These are phyloP conservation scores for Diutina scorzettiae DNA, from an alignment of 1,139 yeast species.

Conservation along the genomic window DNA sequence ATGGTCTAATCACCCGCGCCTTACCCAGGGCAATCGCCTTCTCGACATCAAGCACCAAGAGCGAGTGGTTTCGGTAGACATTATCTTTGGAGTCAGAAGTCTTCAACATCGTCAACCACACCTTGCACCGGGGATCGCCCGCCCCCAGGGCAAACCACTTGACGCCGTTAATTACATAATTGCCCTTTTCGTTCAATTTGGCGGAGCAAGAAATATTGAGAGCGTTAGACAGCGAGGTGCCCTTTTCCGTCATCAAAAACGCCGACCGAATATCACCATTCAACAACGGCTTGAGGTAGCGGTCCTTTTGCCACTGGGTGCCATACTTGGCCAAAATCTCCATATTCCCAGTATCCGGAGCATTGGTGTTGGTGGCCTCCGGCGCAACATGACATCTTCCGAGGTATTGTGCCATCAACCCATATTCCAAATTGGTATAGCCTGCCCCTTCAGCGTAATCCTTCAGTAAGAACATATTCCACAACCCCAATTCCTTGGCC, in stretches of 20 bases:
- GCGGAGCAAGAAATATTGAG: slow-evolving; percentile 48
- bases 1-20: slow-evolving; percentile 41
- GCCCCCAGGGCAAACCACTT: slow-evolving; percentile 76
- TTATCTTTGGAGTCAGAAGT: slow-evolving; percentile 25
- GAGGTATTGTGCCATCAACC: slow-evolving; percentile 57
- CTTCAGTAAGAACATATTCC: slow-evolving; percentile 54
- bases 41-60: slow-evolving; percentile 45
- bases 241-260: slow-evolving; percentile 61
- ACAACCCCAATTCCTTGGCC: slow-evolving; percentile 46
- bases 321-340: slow-evolving; percentile 57
- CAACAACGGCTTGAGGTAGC: slow-evolving; percentile 46
- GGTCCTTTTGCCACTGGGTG: slow-evolving; percentile 34
- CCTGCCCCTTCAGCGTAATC: slow-evolving; percentile 46
- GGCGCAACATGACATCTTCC: slow-evolving; percentile 49
- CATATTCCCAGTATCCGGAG: slow-evolving; percentile 75
- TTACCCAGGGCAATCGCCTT: slow-evolving; percentile 39
- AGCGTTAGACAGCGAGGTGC: slow-evolving; percentile 57
- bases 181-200: slow-evolving; percentile 27
- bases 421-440: slow-evolving; percentile 55
- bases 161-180: slow-evolving; percentile 49
- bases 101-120: slow-evolving; percentile 60
- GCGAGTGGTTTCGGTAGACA: slow-evolving; percentile 45
- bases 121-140: slow-evolving; percentile 54
- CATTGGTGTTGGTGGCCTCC: slow-evolving; percentile 52
- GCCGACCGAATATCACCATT: slow-evolving; percentile 55